Conservation (phyloP, 140 eudicot genomes). For the Senecio squalidus region DNA sequence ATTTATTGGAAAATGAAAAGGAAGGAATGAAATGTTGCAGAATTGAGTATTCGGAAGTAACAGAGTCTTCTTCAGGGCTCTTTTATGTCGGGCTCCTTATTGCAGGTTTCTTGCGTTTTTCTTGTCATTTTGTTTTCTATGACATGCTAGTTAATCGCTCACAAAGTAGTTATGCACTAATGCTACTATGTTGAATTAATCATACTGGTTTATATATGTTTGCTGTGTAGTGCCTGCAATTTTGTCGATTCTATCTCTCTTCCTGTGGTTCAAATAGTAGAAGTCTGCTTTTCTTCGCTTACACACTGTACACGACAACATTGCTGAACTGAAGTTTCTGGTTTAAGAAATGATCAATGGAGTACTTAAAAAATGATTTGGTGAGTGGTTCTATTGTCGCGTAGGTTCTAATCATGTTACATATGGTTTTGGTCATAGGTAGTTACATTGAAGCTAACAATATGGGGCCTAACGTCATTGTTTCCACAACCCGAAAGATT, state of each 20-base stretch:
- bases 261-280: constrained; percentile 15
- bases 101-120: constrained; percentile 84
- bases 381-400: not conserved
- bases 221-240: constrained; percentile 19
- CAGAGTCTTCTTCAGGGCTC: constrained; percentile 62
- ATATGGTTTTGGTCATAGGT: not conserved
- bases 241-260: constrained; percentile 21
- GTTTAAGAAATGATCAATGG: not conserved
- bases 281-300: constrained; percentile 2
- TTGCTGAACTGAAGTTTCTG: not conserved
- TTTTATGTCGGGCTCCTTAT: constrained; percentile 82
- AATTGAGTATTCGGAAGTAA: constrained; percentile 56
- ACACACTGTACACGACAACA: not conserved
- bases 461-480: too few relatives aligned
- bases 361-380: not conserved
- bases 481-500: too few relatives aligned
- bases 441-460: not conserved
- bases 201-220: not conserved
- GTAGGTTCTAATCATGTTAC: too few relatives aligned
- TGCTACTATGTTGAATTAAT: not conserved
- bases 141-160: constrained; percentile 59
- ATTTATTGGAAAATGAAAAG: constrained; percentile 62
- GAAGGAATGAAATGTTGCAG: constrained; percentile 89
- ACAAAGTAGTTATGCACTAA: constrained; percentile 4
- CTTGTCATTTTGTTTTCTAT: constrained; percentile 83